A percentile compares a stretch with the other conserved stretches of the same genome.
These are phyloP conservation scores for Cryptococcus sp. DNA, from an alignment of 1,284 basidiomycete species.

Conservation along the genomic window DNA sequence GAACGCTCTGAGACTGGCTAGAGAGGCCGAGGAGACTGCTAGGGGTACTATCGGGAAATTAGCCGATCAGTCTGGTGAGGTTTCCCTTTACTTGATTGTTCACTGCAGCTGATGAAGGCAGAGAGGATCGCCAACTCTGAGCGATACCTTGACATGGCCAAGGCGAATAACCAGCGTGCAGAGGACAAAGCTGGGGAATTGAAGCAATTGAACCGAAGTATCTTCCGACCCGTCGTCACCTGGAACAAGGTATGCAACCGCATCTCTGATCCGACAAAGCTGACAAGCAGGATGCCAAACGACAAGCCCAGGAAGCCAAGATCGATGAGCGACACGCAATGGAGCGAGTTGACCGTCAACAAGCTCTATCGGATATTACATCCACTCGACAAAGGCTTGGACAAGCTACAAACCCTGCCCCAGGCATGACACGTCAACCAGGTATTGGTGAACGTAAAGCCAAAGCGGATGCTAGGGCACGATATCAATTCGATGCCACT, in stretches of 20 bases:
- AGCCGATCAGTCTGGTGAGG: constrained; percentile 89
- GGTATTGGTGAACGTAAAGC: constrained; percentile 34
- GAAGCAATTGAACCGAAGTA: constrained; percentile 70
- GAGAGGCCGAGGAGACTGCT: constrained; percentile 94
- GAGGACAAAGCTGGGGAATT: constrained; percentile 93
- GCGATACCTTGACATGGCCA: constrained; percentile 89
- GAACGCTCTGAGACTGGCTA: constrained; percentile 87
- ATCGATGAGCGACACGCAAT: constrained; percentile 82
- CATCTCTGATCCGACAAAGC: not conserved
- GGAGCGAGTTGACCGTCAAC: constrained; percentile 79
- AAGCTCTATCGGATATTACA: constrained; percentile 76
- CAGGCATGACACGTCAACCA: constrained; percentile 16
- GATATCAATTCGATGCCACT: constrained; percentile 92
- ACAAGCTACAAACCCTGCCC: constrained; percentile 57
- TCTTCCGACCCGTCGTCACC: constrained; percentile 86
- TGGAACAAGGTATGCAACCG: constrained; percentile 75
- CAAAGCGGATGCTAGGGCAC: constrained; percentile 66
- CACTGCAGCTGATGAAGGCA: constrained; percentile 11
- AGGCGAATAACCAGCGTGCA: constrained; percentile 81
- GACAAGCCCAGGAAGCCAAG: constrained; percentile 84
- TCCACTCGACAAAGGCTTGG: constrained; percentile 84
- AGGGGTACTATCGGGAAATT: constrained; percentile 77
- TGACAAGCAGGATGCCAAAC: constrained; percentile 64
- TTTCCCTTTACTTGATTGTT: not conserved
- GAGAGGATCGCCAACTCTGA: constrained; percentile 84